Evolutionary conservation across 495 filamentous ascomycete species (phyloP).

Genomic region (Neurospora sp.): DNA sequence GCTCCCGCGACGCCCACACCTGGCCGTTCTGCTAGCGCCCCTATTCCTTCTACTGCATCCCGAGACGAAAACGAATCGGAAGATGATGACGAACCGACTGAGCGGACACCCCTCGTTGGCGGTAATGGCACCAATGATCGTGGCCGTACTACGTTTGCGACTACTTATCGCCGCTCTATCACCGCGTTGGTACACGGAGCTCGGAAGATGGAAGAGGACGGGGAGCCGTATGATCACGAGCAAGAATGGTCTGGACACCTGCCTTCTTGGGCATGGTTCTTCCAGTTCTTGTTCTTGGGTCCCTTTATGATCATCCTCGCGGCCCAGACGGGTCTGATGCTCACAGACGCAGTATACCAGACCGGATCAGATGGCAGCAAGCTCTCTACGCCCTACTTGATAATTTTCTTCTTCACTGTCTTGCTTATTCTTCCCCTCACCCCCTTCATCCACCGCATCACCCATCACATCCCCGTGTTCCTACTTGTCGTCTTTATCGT

Average conservation of each 20-base stretch:
- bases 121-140: conserved; percentile 28
- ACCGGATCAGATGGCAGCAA: conserved; percentile 71
- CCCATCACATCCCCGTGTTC: conserved; percentile 70
- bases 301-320: conserved; percentile 67
- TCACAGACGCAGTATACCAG: conserved; percentile 62
- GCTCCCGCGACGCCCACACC: background rate
- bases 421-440: conserved; percentile 67
- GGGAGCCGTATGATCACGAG: conserved; percentile 58
- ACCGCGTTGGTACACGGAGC: conserved; percentile 28
- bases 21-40: background rate
- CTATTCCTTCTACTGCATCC: conserved; percentile 1
- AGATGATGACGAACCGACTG: conserved; percentile 51
- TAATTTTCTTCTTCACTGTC: conserved; percentile 54
- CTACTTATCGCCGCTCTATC: conserved; percentile 43
- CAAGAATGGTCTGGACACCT: conserved; percentile 75
- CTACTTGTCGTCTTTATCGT: conserved; percentile 62
- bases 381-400: conserved; percentile 57
- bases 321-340: conserved; percentile 63
- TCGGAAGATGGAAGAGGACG: conserved; percentile 14
- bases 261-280: conserved; percentile 74
- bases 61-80: conserved; percentile 30
- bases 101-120: conserved; percentile 68
- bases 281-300: conserved; percentile 72
- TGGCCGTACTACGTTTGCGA: conserved; percentile 63
- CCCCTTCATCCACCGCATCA: conserved; percentile 81